phyloP scores from a whole-genome alignment of 495 filamentous ascomycete species.

The Lasiosphaeris hirsuta region DNA sequence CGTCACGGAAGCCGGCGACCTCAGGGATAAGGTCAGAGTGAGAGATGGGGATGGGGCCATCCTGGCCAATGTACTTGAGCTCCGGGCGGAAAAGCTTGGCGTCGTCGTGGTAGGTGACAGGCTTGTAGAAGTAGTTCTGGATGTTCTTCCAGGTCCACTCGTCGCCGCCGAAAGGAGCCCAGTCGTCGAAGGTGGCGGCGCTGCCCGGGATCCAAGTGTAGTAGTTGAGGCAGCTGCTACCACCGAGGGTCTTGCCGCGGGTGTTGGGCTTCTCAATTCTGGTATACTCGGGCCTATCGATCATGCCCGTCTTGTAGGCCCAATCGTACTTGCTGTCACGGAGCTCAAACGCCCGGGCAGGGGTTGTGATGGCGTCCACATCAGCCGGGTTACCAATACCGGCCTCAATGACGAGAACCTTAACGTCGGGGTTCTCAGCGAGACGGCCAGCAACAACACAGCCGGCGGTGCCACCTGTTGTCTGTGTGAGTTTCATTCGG shows the following conservation, averaged over 20 bases:
- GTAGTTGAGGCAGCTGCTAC: conserved; percentile 58
- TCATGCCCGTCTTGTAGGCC: conserved; percentile 62
- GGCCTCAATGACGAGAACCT: conserved; percentile 55
- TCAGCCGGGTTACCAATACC: conserved; percentile 53
- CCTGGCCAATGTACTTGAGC: conserved; percentile 47
- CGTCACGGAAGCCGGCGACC: conserved; percentile 52
- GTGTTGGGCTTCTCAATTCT: conserved; percentile 63
- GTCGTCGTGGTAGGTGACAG: conserved; percentile 56
- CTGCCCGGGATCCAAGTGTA: conserved; percentile 60
- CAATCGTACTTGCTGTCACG: conserved; percentile 60
- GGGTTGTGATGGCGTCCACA: conserved; percentile 55
- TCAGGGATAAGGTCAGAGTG: conserved; percentile 56
- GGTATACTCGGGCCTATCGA: conserved; percentile 58
- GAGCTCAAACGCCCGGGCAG: conserved; percentile 50
- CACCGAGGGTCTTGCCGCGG: conserved; percentile 58
- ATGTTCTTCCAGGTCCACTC: conserved; percentile 45
- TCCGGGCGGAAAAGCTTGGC: conserved; percentile 36
- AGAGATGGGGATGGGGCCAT: conserved; percentile 53
- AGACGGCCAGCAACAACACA: conserved; percentile 56
- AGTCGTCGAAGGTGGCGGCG: conserved; percentile 61
- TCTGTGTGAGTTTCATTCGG: conserved; percentile 12
- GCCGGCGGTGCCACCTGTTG: conserved; percentile 54
- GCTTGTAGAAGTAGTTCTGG: conserved; percentile 53
- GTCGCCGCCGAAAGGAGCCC: conserved; percentile 42
- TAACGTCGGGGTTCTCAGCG: conserved; percentile 55